phyloP scores from a whole-genome alignment of 768 basidiomycete species.

The Naganishia kalamii region DNA sequence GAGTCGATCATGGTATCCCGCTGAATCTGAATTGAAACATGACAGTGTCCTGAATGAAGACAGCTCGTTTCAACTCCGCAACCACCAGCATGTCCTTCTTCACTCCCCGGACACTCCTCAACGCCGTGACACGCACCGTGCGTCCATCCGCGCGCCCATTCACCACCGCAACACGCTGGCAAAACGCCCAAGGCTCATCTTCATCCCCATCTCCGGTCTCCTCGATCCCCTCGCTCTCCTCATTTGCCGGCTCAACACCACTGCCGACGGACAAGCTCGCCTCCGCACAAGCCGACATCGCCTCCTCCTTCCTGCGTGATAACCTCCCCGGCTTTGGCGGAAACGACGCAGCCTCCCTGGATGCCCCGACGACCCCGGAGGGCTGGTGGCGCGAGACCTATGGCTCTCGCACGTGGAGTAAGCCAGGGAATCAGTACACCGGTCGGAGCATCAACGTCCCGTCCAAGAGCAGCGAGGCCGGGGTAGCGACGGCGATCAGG shows the following conservation, averaged over 20 bases:
- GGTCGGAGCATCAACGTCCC: conserved; percentile 16
- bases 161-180: neutral
- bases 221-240: conserved; percentile 9
- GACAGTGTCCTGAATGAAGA: no score
- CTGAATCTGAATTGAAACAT: no score
- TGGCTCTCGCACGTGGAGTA: neutral
- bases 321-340: neutral
- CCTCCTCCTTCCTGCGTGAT: neutral
- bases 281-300: neutral
- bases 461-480: neutral
- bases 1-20: no score
- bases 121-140: neutral
- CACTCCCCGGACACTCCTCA: neutral
- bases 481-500: conserved; percentile 7
- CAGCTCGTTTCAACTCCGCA: no score
- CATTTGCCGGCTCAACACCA: neutral
- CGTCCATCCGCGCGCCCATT: neutral
- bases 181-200: neutral
- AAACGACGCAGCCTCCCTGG: neutral
- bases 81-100: conserved; percentile 7
- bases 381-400: conserved; percentile 11
- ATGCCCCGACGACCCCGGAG: neutral
- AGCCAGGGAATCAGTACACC: conserved; percentile 19
- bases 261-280: neutral
- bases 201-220: neutral